These are phyloP conservation scores for Ziziphus jujuba DNA, from an alignment of 306 rosid genomes.

Conservation along the genomic window DNA sequence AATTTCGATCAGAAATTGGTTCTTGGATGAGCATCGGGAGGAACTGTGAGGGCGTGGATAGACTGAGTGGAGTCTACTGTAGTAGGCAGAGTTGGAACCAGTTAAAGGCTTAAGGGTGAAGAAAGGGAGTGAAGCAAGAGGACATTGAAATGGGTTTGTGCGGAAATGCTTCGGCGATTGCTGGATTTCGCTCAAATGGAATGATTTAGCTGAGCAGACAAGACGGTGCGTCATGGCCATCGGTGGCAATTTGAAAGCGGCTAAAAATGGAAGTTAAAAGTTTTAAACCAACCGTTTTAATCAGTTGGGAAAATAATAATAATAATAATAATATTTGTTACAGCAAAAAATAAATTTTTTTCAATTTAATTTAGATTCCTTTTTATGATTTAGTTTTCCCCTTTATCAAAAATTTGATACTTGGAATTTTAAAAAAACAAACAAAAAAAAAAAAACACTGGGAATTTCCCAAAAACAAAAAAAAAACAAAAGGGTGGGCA, in stretches of 20 bases:
- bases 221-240: slow-evolving; percentile 1
- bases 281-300: not conserved
- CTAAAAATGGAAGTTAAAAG: not conserved
- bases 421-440: too few relatives aligned
- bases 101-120: slow-evolving; percentile 8
- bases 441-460: too few relatives aligned
- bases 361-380: too few relatives aligned
- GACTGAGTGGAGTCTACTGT: slow-evolving; percentile 5
- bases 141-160: slow-evolving; percentile 5
- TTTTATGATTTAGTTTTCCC: too few relatives aligned
- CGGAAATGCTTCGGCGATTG: not conserved
- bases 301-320: too few relatives aligned
- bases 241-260: not conserved
- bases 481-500: too few relatives aligned
- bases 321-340: too few relatives aligned
- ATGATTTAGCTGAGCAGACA: slow-evolving; percentile 10
- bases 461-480: too few relatives aligned
- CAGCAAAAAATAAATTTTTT: too few relatives aligned
- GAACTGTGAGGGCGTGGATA: slow-evolving; percentile 9
- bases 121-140: not conserved
- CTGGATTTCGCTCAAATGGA: not conserved
- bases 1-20: slow-evolving; percentile 4
- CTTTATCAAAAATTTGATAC: too few relatives aligned
- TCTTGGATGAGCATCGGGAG: not conserved
- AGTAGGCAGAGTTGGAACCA: slow-evolving; percentile 4